A percentile compares a stretch with the other conserved stretches of the same genome.
Conservation (phyloP, 495 filamentous ascomycete genomes). For the Terfezia boudieri region DNA sequence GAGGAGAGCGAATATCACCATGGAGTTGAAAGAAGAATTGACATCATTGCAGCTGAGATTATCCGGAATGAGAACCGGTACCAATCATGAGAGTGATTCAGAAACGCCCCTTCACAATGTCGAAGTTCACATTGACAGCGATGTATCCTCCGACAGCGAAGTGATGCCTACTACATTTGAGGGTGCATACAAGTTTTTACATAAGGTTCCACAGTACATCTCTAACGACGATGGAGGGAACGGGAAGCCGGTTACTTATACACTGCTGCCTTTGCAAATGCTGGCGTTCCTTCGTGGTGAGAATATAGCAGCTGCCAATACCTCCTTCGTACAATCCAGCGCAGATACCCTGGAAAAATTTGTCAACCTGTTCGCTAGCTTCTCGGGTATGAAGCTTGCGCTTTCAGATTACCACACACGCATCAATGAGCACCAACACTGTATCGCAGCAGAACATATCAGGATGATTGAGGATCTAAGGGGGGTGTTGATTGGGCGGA, state of each 20-base stretch:
- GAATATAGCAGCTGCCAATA: too few species aligned
- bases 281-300: conserved; percentile 2
- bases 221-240: conserved; percentile 6
- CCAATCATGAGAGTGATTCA: not conserved
- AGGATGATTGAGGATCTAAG: not conserved
- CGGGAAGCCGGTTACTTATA: conserved; percentile 16
- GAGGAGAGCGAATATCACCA: too few species aligned
- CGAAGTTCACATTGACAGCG: not conserved
- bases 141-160: not conserved
- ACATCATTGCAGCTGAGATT: not conserved
- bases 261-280: conserved; percentile 11
- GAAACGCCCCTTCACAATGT: not conserved
- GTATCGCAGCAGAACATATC: conserved; percentile 5
- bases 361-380: conserved; percentile 10
- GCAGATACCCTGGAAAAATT: conserved; percentile 5
- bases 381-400: not conserved
- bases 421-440: not conserved
- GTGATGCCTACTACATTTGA: not conserved
- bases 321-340: not conserved
- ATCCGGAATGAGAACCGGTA: not conserved
- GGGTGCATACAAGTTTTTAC: not conserved
- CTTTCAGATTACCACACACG: not conserved
- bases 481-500: not conserved
- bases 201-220: not conserved
- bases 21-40: not conserved